Conservation (phyloP, 2,329 filamentous ascomycete species). For the Arthrobotrys conoides region DNA sequence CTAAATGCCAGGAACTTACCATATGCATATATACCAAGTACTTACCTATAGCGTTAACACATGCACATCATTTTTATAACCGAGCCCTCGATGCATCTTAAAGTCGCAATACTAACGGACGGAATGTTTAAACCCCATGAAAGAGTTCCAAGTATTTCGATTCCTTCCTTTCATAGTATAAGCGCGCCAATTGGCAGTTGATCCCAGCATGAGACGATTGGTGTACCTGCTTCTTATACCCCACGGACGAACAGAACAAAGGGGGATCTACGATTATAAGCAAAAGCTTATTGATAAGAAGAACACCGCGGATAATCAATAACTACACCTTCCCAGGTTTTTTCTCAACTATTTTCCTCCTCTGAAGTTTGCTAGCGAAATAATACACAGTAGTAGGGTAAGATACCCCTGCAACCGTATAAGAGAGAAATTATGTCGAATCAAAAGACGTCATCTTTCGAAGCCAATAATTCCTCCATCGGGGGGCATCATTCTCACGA, state of each 20-base stretch:
- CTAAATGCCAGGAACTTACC: not conserved
- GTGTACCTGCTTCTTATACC: constrained; percentile 38
- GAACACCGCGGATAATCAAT: not conserved
- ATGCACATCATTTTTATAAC: constrained; percentile 2
- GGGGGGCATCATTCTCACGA: constrained; percentile 1
- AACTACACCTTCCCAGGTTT: constrained; percentile 10
- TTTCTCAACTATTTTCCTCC: not conserved
- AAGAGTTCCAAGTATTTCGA: not conserved
- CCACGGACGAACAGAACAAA: not conserved
- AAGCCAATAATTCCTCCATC: not conserved
- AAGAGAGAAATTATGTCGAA: constrained; percentile 8
- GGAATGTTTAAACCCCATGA: constrained; percentile 6
- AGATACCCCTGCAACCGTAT: not conserved
- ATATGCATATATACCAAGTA: too few relatives aligned
- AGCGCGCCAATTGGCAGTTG: constrained; percentile 4
- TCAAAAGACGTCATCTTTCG: constrained; percentile 6
- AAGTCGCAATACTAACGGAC: constrained; percentile 16
- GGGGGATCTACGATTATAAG: constrained; percentile 10
- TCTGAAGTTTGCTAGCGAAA: not conserved
- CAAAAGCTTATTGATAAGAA: constrained; percentile 27
- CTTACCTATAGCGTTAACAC: constrained; percentile 1
- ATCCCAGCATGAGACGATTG: constrained; percentile 6
- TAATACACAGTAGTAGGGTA: too few relatives aligned
- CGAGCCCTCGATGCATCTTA: not conserved
- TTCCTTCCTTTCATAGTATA: constrained; percentile 45